phyloP scores from a whole-genome alignment of 805 yeast species.

The Metschnikowia reukaufii region DNA sequence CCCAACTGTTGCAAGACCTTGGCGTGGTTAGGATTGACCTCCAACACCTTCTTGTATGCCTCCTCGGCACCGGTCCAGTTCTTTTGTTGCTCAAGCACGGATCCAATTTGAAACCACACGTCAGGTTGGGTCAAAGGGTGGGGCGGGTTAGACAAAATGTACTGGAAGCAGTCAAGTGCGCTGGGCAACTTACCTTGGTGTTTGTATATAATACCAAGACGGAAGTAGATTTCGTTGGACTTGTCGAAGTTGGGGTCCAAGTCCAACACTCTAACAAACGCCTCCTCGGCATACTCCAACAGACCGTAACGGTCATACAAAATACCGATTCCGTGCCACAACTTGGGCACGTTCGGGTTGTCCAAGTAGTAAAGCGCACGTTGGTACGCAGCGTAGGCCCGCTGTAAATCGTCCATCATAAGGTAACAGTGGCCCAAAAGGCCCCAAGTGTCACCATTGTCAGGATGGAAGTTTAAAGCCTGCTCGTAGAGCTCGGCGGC shows the following conservation, averaged over 20 bases:
- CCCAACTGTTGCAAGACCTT: conserved; percentile 96
- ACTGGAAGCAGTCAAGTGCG: conserved; percentile 92
- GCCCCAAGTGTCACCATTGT: conserved; percentile 97
- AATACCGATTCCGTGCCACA: conserved; percentile 99
- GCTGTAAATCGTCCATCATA: conserved; percentile 93
- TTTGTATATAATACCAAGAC: conserved; percentile 94
- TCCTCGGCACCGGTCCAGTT: conserved; percentile 91
- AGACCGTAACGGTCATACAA: conserved; percentile 95
- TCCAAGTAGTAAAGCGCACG: conserved; percentile 88
- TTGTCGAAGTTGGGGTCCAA: conserved; percentile 95
- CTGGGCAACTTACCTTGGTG: conserved; percentile 85
- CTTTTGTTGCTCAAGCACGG: conserved; percentile 89
- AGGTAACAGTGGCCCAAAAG: conserved; percentile 92
- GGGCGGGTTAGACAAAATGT: conserved; percentile 88
- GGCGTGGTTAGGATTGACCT: conserved; percentile 90
- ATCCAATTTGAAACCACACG: conserved; percentile 98
- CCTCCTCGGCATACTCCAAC: conserved; percentile 96
- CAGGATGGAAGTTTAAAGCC: conserved; percentile 77
- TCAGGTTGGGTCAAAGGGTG: conserved; percentile 95
- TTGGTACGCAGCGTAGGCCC: conserved; percentile 96
- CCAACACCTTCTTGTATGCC: conserved; percentile 90
- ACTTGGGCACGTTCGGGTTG: conserved; percentile 91
- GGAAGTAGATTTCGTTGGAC: conserved; percentile 92
- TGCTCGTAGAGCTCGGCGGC: conserved; percentile 94
- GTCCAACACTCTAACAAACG: conserved; percentile 92